These are phyloP conservation scores for Diaporthe amygdali DNA, from an alignment of 2,329 filamentous ascomycete species.

Conservation along the genomic window DNA sequence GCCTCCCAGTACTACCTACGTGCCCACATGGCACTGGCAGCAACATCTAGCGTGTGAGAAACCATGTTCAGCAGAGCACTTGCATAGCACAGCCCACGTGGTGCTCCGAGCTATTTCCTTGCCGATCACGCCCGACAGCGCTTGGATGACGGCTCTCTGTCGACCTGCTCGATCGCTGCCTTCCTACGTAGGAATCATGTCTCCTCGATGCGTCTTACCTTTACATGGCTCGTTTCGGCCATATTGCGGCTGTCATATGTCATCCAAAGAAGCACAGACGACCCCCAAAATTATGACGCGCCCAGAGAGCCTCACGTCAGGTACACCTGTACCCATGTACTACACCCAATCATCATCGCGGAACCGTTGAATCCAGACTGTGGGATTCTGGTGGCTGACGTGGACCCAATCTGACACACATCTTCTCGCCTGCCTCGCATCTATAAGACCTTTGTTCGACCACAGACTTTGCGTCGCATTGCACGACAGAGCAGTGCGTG, in stretches of 20 bases:
- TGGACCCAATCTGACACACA: background rate
- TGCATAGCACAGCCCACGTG: background rate
- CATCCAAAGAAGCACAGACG: background rate
- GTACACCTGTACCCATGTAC: background rate
- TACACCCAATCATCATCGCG: background rate
- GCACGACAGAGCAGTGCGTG: background rate
- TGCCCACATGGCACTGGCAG: background rate
- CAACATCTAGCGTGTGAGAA: background rate
- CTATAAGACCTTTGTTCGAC: constrained; percentile 3
- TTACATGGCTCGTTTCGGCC: background rate
- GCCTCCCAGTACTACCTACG: background rate
- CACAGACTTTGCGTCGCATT: background rate
- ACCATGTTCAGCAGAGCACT: background rate
- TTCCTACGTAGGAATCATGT: too few relatives aligned
- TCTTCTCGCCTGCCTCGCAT: background rate
- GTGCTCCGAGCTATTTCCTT: background rate
- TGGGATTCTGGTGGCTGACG: constrained; percentile 9
- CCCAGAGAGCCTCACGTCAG: constrained; percentile 11
- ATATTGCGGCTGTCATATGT: background rate
- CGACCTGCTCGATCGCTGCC: background rate
- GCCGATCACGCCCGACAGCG: background rate
- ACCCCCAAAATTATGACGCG: background rate
- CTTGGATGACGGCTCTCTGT: background rate
- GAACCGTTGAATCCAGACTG: background rate
- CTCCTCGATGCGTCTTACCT: background rate